phyloP scores from a whole-genome alignment of 306 rosid genomes.

The Mimosa pudica region DNA sequence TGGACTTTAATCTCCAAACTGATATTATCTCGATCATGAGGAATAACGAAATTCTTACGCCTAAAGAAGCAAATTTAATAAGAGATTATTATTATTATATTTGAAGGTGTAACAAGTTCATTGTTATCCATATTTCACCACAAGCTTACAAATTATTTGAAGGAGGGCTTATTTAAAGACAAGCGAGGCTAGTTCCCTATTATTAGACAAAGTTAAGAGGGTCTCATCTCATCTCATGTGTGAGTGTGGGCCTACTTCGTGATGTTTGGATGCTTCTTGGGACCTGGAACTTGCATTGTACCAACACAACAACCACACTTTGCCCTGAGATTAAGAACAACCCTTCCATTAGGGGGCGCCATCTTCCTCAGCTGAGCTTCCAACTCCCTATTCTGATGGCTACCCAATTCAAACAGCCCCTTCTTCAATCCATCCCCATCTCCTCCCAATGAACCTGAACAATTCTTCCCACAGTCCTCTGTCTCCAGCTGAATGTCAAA shows the following conservation, averaged over 20 bases:
- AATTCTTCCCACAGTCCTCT: constrained; percentile 85
- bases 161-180: constrained; percentile 61
- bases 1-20: constrained; percentile 10
- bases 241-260: constrained; percentile 68
- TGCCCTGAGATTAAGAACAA: constrained; percentile 77
- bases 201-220: constrained; percentile 38
- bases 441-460: constrained; percentile 40
- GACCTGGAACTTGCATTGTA: constrained; percentile 91
- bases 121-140: constrained; percentile 46
- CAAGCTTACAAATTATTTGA: constrained; percentile 61
- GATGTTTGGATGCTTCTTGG: constrained; percentile 66
- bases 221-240: too few relatives aligned
- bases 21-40: constrained; percentile 21
- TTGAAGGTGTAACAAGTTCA: constrained; percentile 55
- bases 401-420: constrained; percentile 78
- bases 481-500: constrained; percentile 94
- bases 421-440: constrained; percentile 64
- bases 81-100: constrained; percentile 40
- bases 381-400: constrained; percentile 85
- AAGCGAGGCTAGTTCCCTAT: constrained; percentile 41
- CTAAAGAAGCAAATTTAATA: constrained; percentile 39
- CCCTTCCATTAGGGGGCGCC: constrained; percentile 92
- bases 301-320: constrained; percentile 98
- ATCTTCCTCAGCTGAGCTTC: constrained; percentile 91
- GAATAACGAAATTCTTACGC: constrained; percentile 36